Conservation (phyloP, 164 flowering plant species). For the Sextonia rubra region DNA sequence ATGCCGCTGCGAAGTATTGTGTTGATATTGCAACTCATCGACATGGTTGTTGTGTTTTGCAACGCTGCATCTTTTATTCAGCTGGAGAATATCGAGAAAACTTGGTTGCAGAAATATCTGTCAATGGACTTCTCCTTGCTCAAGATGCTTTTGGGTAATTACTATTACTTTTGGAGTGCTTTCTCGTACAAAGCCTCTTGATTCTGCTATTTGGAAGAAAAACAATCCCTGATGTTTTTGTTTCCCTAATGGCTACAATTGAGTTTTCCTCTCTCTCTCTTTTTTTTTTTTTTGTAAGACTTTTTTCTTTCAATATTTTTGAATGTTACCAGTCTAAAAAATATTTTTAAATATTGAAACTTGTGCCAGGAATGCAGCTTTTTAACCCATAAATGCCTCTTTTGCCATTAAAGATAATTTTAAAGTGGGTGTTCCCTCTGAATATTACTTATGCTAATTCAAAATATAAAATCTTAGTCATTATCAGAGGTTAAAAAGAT, state of each 20-base stretch:
- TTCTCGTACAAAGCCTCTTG: background rate
- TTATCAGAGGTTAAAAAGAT: too few species aligned
- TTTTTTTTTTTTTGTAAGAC: too few species aligned
- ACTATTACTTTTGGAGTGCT: background rate
- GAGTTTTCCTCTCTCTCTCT: too few species aligned
- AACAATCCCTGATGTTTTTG: background rate
- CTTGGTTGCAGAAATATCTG: conserved; percentile 37
- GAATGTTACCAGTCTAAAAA: too few species aligned
- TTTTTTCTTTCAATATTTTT: too few species aligned
- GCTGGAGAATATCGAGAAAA: conserved; percentile 36
- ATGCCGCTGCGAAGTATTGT: conserved; percentile 43
- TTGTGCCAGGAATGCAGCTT: too few species aligned
- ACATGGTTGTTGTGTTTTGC: conserved; percentile 56
- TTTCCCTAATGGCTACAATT: background rate
- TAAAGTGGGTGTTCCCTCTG: too few species aligned
- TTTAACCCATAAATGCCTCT: too few species aligned
- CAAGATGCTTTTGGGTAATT: conserved; percentile 57
- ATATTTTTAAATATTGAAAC: too few species aligned
- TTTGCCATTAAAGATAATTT: too few species aligned
- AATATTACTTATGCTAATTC: too few species aligned
- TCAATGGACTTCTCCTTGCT: conserved; percentile 44
- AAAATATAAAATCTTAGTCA: too few species aligned
- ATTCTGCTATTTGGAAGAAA: background rate
- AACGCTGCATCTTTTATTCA: conserved; percentile 40
- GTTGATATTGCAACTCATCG: conserved; percentile 50